These are phyloP conservation scores for Babjeviella inositovora DNA, from an alignment of 805 yeast species.

Conservation along the genomic window DNA sequence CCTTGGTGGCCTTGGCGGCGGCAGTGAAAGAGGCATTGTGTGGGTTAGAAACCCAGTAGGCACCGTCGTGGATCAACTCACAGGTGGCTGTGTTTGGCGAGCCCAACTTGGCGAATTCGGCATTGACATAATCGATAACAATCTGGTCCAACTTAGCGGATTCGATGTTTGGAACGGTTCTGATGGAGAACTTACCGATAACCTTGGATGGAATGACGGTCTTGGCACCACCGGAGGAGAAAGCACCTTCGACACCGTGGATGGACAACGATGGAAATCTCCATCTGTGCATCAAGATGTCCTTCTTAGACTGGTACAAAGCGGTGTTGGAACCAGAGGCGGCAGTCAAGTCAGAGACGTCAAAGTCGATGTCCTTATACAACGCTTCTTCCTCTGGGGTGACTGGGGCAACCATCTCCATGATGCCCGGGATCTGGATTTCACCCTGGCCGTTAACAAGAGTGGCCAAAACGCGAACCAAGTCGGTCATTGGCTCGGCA, in stretches of 20 bases:
- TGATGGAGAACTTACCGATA: constrained; percentile 84
- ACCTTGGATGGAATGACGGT: constrained; percentile 96
- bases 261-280: constrained; percentile 91
- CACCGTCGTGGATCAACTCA: constrained; percentile 86
- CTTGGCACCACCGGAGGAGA: constrained; percentile 89
- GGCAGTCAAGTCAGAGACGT: constrained; percentile 67
- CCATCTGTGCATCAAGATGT: constrained; percentile 96
- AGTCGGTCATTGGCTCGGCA: constrained; percentile 95
- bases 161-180: constrained; percentile 94
- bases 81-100: constrained; percentile 66
- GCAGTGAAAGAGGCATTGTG: constrained; percentile 86
- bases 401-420: constrained; percentile 90
- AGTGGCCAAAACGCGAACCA: constrained; percentile 58
- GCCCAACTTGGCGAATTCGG: constrained; percentile 44
- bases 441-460: constrained; percentile 74
- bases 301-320: constrained; percentile 60
- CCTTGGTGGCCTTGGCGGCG: constrained; percentile 85
- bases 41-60: constrained; percentile 93
- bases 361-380: constrained; percentile 78
- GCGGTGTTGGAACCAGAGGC: constrained; percentile 85
- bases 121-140: constrained; percentile 57
- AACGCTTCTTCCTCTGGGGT: constrained; percentile 65
- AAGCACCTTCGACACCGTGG: constrained; percentile 98
- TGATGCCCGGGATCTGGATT: constrained; percentile 75
- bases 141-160: constrained; percentile 62